Evolutionary conservation across 1,284 basidiomycete species (phyloP).

Genomic region (Moesziomyces aphidis): DNA sequence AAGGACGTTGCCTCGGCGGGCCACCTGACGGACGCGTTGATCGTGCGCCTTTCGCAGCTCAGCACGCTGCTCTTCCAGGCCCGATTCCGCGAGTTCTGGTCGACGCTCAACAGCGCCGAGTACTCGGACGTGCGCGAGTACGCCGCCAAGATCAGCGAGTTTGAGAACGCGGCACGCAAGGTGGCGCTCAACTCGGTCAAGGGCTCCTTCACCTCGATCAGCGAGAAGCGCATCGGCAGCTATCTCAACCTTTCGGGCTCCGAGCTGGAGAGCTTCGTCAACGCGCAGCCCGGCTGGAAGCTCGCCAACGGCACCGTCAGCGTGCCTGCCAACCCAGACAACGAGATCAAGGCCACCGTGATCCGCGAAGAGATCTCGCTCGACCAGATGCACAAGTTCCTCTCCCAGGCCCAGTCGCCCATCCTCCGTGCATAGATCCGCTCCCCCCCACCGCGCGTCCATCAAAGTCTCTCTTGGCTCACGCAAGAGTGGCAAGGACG

Average conservation of each 20-base stretch:
- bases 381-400: constrained; percentile 71
- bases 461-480: too few species aligned
- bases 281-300: constrained; percentile 79
- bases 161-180: constrained; percentile 81
- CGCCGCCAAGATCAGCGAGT: constrained; percentile 82
- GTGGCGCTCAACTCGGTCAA: constrained; percentile 82
- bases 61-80: constrained; percentile 85
- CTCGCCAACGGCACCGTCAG: constrained; percentile 76
- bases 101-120: constrained; percentile 69
- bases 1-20: constrained; percentile 69
- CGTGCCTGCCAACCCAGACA: constrained; percentile 74
- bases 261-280: constrained; percentile 76
- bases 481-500: too few species aligned
- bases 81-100: constrained; percentile 91
- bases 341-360: constrained; percentile 92
- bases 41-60: constrained; percentile 80
- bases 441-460: not conserved
- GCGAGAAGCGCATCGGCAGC: constrained; percentile 75
- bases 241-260: constrained; percentile 80
- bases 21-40: constrained; percentile 70
- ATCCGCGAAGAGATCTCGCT: constrained; percentile 90
- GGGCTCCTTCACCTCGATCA: constrained; percentile 82
- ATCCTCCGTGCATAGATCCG: constrained; percentile 32
- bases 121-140: constrained; percentile 83
- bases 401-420: constrained; percentile 54